Base-by-base conservation (phyloP, 306 rosid genomes). In the Prosopis cineraria region DNA sequence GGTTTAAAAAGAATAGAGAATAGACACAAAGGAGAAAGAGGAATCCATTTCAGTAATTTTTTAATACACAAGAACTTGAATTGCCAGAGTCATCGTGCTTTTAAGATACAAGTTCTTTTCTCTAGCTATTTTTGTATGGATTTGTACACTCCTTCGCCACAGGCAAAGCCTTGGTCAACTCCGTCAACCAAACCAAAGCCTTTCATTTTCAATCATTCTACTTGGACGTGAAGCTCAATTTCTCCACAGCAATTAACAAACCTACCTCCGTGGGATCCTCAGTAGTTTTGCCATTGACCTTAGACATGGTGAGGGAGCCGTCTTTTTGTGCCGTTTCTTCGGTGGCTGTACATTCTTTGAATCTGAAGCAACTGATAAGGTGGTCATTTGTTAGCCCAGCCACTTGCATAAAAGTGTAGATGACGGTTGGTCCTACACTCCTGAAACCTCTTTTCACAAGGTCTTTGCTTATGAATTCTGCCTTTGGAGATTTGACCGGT, bases 341-440 rank as follows among this genome's bases (percentile, higher is more conserved):
- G 13, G 73, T 73, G 70, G 70, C 81, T 74, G 67, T 63, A 76
- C 93, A 90, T 45, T 83, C 93, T 88, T 79, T 83, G 81, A 87
- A 90, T 84, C 95, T 86, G 87, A 92, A 90, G 90, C 95, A 92
- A 82, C 84, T 74, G 37, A 85, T 65, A 70, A 92, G 93, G 81
- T 90, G 93, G 79, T 88, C 95, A 72, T 90, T 90, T 24, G 87
- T 90, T 79, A 92, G 84, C 29, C 95, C 95, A 56, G 93, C 93
- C 53, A 90, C 97, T 82, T 88, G 95, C 91, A 88, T 88, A 80
- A 90, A 90, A 20, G 88, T 85, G 48, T 88, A 88, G 62, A 87
- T 81, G 48, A 92, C 89, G 1, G 95, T 92, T 1, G 93, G 95
- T 7, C 91, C 95, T 12, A 90, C 93, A 31, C 88, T 88, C 62